These are phyloP conservation scores for Sindora glabra DNA, from an alignment of 306 rosid species.

Conservation along the genomic window DNA sequence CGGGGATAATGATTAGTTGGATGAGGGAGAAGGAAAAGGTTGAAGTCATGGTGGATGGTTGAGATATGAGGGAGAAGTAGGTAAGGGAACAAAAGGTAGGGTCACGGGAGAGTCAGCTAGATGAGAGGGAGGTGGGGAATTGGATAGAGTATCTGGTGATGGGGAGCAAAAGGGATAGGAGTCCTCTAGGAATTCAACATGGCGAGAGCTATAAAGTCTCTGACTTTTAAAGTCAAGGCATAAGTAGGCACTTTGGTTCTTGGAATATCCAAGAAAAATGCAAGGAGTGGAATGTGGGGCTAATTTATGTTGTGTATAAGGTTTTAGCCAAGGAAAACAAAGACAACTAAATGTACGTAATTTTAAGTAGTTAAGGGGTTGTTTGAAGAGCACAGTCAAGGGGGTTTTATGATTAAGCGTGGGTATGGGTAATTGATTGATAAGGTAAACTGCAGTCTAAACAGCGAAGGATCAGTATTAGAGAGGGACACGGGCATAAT, in stretches of 20 bases:
- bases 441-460: neutral
- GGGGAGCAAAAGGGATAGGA: neutral
- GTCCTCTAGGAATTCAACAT: neutral
- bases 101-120: neutral
- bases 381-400: neutral
- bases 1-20: too few relatives aligned
- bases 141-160: neutral
- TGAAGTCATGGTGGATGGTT: neutral
- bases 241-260: neutral
- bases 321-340: neutral
- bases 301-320: neutral
- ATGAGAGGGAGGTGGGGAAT: neutral
- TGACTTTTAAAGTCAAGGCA: neutral
- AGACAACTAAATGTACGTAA: neutral
- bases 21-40: too few relatives aligned
- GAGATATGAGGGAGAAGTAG: neutral
- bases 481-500: neutral
- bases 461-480: neutral
- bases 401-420: neutral
- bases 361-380: neutral
- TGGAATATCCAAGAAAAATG: neutral
- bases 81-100: neutral
- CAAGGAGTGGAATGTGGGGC: too few relatives aligned
- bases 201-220: neutral
- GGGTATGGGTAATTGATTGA: neutral